Evolutionary conservation across 2,329 filamentous ascomycete genomes (phyloP).

Genomic region (Sarocladium strictum): DNA sequence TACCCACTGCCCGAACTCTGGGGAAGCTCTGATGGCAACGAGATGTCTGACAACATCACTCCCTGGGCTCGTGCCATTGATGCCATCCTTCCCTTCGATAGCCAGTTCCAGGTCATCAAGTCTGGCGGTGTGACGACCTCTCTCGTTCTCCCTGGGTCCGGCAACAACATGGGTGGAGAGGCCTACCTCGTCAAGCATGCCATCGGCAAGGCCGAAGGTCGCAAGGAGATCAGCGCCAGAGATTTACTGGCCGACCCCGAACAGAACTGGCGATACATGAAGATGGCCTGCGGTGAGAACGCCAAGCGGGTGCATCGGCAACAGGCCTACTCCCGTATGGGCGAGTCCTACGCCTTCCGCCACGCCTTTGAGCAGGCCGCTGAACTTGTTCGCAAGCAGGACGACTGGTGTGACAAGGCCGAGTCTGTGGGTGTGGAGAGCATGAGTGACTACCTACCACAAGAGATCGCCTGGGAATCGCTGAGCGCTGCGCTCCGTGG

Average conservation of each 20-base stretch:
- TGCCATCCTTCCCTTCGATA: slow-evolving; percentile 32
- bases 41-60: slow-evolving; percentile 57
- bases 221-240: slow-evolving; percentile 55
- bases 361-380: slow-evolving; percentile 61
- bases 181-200: slow-evolving; percentile 65
- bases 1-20: slow-evolving; percentile 47
- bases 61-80: slow-evolving; percentile 64
- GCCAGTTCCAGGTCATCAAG: slow-evolving; percentile 31
- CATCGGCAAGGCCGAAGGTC: slow-evolving; percentile 52
- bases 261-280: slow-evolving; percentile 58
- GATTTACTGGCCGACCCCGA: slow-evolving; percentile 59
- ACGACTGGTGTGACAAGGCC: slow-evolving; percentile 62
- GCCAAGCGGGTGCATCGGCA: slow-evolving; percentile 52
- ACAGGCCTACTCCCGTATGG: slow-evolving; percentile 54
- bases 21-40: slow-evolving; percentile 56
- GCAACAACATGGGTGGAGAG: slow-evolving; percentile 69
- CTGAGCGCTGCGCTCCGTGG: slow-evolving; percentile 57
- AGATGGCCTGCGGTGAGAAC: slow-evolving; percentile 72
- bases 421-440: slow-evolving; percentile 41
- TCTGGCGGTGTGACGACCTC: slow-evolving; percentile 39
- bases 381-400: slow-evolving; percentile 50
- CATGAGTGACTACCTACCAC: slow-evolving; percentile 53
- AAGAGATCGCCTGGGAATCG: slow-evolving; percentile 56
- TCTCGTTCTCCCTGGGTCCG: slow-evolving; percentile 51
- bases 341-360: slow-evolving; percentile 64